Percentiles rank a stretch among this genome's conserved stretches.
Conservation (phyloP, 2,329 filamentous ascomycete genomes). For the Monosporascus sp. region DNA sequence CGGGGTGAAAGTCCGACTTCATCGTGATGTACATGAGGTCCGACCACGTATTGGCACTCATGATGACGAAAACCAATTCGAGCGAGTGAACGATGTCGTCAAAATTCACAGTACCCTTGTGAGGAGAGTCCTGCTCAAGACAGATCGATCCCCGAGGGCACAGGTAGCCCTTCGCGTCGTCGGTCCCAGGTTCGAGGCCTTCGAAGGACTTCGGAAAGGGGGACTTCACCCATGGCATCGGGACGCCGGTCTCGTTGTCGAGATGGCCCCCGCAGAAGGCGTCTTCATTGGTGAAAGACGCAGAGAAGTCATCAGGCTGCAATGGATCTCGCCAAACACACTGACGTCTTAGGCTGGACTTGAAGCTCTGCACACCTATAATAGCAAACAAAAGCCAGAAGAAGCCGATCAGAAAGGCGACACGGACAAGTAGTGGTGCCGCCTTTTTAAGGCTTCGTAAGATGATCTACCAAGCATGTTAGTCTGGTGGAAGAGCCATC, state of each 20-base stretch:
- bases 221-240: slow-evolving; percentile 63
- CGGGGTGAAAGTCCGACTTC: slow-evolving; percentile 83
- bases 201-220: slow-evolving; percentile 30
- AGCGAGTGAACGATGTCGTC: slow-evolving; percentile 91
- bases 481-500: slow-evolving; percentile 10
- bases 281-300: slow-evolving; percentile 57
- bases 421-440: slow-evolving; percentile 82
- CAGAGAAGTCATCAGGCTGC: slow-evolving; percentile 48
- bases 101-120: slow-evolving; percentile 82
- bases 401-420: slow-evolving; percentile 90
- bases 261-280: slow-evolving; percentile 87
- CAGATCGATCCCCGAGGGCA: slow-evolving; percentile 83
- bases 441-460: slow-evolving; percentile 93
- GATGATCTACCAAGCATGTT: slow-evolving; percentile 61
- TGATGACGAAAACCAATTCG: slow-evolving; percentile 94
- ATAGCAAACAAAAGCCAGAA: slow-evolving; percentile 98
- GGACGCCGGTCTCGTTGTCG: slow-evolving; percentile 49
- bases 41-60: slow-evolving; percentile 96
- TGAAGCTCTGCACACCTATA: slow-evolving; percentile 94
- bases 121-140: slow-evolving; percentile 73
- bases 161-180: slow-evolving; percentile 73
- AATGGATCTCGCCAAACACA: slow-evolving; percentile 72
- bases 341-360: slow-evolving; percentile 70
- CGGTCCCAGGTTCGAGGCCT: slow-evolving; percentile 46
- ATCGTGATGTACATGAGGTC: slow-evolving; percentile 93